A percentile compares a stretch with the other conserved stretches of the same genome.
Conservation (phyloP, 2,329 filamentous ascomycete species). For the Uncinocarpus reesii region DNA sequence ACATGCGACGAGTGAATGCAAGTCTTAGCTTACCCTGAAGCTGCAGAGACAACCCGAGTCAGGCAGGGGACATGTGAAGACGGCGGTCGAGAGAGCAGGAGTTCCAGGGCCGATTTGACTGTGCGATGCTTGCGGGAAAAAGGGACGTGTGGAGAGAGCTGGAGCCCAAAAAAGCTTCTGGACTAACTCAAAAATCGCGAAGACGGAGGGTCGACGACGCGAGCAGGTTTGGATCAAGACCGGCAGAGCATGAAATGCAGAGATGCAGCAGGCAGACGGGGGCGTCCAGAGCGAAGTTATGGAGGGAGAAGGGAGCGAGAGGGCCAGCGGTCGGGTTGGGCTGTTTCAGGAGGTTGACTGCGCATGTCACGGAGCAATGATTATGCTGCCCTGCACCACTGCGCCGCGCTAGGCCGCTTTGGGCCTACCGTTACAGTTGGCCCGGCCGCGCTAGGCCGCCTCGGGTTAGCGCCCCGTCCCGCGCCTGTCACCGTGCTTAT, state of each 20-base stretch:
- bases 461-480: too few relatives aligned
- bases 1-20: too few relatives aligned
- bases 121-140: constrained; percentile 1
- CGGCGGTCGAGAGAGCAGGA: neutral
- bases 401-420: constrained; percentile 3
- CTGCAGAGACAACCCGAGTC: neutral
- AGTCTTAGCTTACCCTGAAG: neutral
- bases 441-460: neutral
- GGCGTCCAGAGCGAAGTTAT: neutral
- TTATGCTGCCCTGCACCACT: constrained; percentile 2
- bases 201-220: neutral
- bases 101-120: too few relatives aligned
- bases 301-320: neutral
- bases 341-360: constrained; percentile 14
- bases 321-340: constrained; percentile 7
- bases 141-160: constrained; percentile 8
- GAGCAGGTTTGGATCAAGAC: neutral
- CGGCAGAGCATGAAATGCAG: neutral
- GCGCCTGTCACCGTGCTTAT: too few relatives aligned
- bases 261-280: neutral
- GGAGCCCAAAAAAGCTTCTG: constrained; percentile 6
- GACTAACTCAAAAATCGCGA: neutral
- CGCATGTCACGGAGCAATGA: constrained; percentile 2
- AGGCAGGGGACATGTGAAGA: neutral
- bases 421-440: constrained; percentile 8